Evolutionary conservation across 306 rosid species (phyloP).

Genomic region (Fagus sylvatica): DNA sequence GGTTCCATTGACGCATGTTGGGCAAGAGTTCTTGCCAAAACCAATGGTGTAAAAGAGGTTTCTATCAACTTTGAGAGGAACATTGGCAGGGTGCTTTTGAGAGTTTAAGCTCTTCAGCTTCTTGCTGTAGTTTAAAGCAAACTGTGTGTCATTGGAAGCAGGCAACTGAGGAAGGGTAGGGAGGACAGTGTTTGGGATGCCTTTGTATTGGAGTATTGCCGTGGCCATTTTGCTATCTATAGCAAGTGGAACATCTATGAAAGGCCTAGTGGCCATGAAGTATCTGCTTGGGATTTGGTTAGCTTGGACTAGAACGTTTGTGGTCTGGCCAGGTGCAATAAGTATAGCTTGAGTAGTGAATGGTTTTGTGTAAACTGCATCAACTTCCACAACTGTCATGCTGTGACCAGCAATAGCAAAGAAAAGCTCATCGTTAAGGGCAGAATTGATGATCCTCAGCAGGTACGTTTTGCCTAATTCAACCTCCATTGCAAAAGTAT

Average conservation of each 20-base stretch:
- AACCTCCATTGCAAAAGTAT: slow-evolving; percentile 77
- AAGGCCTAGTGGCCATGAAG: slow-evolving; percentile 68
- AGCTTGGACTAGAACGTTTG: slow-evolving; percentile 72
- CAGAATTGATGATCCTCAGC: slow-evolving; percentile 66
- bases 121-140: slow-evolving; percentile 52
- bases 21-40: slow-evolving; percentile 63
- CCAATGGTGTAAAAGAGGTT: slow-evolving; percentile 71
- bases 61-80: slow-evolving; percentile 72
- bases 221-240: slow-evolving; percentile 77
- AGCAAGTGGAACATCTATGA: slow-evolving; percentile 69
- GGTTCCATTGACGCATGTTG: slow-evolving; percentile 71
- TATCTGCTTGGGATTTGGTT: slow-evolving; percentile 60
- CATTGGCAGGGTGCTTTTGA: slow-evolving; percentile 64
- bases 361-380: slow-evolving; percentile 84
- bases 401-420: slow-evolving; percentile 70
- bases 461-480: slow-evolving; percentile 73
- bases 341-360: slow-evolving; percentile 66
- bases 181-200: slow-evolving; percentile 59
- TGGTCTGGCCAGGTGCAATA: slow-evolving; percentile 88
- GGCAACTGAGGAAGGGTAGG: slow-evolving; percentile 72
- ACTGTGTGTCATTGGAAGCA: slow-evolving; percentile 54
- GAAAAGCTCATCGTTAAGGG: slow-evolving; percentile 76
- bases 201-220: slow-evolving; percentile 76
- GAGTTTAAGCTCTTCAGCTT: slow-evolving; percentile 65
- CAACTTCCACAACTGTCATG: slow-evolving; percentile 88